These are phyloP conservation scores for Tylopilus felleus DNA, from an alignment of 768 basidiomycete genomes.

Conservation along the genomic window DNA sequence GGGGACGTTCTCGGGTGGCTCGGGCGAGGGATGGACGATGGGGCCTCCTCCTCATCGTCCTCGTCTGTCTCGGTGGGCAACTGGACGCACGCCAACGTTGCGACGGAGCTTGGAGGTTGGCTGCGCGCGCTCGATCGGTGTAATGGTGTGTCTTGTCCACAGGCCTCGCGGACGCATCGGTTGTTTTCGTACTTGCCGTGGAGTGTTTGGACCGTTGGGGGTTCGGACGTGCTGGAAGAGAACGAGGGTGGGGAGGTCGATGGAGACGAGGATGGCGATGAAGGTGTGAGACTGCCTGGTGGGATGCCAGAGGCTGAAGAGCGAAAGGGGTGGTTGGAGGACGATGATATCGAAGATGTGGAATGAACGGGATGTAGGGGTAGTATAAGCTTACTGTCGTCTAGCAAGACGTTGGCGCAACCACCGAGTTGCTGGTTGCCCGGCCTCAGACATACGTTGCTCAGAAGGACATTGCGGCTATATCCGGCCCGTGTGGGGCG, in stretches of 20 bases:
- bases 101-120: constrained; percentile 56
- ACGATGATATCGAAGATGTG: constrained; percentile 55
- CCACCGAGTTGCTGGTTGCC: too few species aligned
- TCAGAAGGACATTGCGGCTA: too few species aligned
- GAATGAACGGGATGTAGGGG: constrained; percentile 8
- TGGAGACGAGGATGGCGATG: constrained; percentile 29
- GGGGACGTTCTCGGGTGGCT: constrained; percentile 58
- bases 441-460: too few species aligned
- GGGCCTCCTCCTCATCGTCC: background rate
- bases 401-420: too few species aligned
- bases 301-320: constrained; percentile 27
- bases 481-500: too few species aligned
- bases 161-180: constrained; percentile 36
- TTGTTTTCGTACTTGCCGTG: constrained; percentile 56
- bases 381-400: too few species aligned
- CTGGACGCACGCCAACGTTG: constrained; percentile 53
- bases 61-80: constrained; percentile 29
- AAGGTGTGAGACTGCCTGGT: constrained; percentile 30
- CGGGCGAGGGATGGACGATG: constrained; percentile 23
- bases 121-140: constrained; percentile 46
- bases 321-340: constrained; percentile 51
- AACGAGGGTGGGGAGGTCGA: constrained; percentile 28
- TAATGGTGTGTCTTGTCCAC: background rate
- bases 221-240: constrained; percentile 24
- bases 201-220: constrained; percentile 24